Percentiles rank a stretch among this genome's conserved stretches.
phyloP scores from a whole-genome alignment of 352 stramenopile genomes.

The Phytophthora podocarpi region DNA sequence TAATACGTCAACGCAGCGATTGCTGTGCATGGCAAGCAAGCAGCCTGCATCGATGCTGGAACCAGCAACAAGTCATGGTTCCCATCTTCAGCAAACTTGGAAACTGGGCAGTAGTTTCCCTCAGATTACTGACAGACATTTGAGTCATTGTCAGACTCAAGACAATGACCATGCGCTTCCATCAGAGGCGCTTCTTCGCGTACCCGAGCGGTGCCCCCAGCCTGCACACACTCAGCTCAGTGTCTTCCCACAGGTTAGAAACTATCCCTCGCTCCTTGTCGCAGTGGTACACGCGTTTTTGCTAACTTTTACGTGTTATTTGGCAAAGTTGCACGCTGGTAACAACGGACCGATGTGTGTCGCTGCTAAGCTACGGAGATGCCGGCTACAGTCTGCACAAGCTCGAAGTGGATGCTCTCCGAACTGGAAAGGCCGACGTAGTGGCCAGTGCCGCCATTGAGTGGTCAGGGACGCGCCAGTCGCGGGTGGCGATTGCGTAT shows the following conservation, averaged over 20 bases:
- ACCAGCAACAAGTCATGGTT: no score
- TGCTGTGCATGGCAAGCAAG: no score
- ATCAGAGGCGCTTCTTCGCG: slow-evolving; percentile 73
- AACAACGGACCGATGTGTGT: slow-evolving; percentile 67
- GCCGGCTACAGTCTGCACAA: slow-evolving; percentile 45
- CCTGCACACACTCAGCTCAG: slow-evolving; percentile 55
- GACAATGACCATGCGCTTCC: slow-evolving; percentile 37
- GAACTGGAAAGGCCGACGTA: slow-evolving; percentile 37
- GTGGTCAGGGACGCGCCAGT: slow-evolving; percentile 19
- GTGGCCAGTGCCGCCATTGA: slow-evolving; percentile 57
- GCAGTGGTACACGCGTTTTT: background rate
- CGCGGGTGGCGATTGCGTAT: slow-evolving; percentile 60
- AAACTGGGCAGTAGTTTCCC: slow-evolving; percentile 6
- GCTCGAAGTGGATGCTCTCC: slow-evolving; percentile 38
- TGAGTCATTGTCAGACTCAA: background rate
- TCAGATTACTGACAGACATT: slow-evolving; percentile 20
- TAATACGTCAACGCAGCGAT: no score
- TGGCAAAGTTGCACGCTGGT: slow-evolving; percentile 63
- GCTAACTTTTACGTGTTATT: background rate
- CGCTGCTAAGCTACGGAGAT: slow-evolving; percentile 42
- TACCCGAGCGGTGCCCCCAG: slow-evolving; percentile 58
- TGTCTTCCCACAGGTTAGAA: slow-evolving; percentile 41
- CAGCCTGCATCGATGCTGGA: no score
- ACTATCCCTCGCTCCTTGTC: background rate
- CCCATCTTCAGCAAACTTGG: no score